Conservation (phyloP, 2,329 filamentous ascomycete genomes). For the Fusarium napiforme region DNA sequence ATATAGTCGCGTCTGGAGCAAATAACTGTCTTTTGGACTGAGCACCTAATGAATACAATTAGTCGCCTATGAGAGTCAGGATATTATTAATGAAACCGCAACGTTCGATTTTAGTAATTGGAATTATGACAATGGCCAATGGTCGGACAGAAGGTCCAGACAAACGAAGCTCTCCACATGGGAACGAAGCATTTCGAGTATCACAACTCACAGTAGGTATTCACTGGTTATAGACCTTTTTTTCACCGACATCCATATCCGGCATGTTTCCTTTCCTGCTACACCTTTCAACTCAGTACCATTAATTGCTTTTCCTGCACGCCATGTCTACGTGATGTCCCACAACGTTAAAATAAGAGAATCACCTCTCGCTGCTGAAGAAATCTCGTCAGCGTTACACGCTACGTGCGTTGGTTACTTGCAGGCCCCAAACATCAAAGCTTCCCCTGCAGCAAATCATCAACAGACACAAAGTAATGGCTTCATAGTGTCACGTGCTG, state of each 20-base stretch:
- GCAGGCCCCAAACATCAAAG: conserved; percentile 6
- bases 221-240: not conserved
- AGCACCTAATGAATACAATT: not conserved
- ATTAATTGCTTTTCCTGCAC: not conserved
- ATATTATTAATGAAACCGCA: conserved; percentile 8
- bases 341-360: not conserved
- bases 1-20: not conserved
- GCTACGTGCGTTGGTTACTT: conserved; percentile 4
- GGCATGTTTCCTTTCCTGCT: not conserved
- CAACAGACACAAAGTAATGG: conserved; percentile 21
- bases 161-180: not conserved
- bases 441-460: conserved; percentile 27
- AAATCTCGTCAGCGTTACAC: conserved; percentile 17
- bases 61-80: conserved; percentile 6
- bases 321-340: not conserved
- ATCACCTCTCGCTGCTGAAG: conserved; percentile 5
- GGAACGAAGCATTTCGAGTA: conserved; percentile 1
- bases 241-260: conserved; percentile 4
- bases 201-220: not conserved
- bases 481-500: conserved; percentile 27
- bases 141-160: not conserved
- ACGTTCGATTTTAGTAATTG: not conserved
- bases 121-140: not conserved
- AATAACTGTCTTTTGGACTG: not conserved
- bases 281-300: not conserved